Percentiles rank a stretch among this genome's conserved stretches.
Evolutionary conservation across 768 basidiomycete genomes (phyloP).

Genomic region (Calocera viscosa): DNA sequence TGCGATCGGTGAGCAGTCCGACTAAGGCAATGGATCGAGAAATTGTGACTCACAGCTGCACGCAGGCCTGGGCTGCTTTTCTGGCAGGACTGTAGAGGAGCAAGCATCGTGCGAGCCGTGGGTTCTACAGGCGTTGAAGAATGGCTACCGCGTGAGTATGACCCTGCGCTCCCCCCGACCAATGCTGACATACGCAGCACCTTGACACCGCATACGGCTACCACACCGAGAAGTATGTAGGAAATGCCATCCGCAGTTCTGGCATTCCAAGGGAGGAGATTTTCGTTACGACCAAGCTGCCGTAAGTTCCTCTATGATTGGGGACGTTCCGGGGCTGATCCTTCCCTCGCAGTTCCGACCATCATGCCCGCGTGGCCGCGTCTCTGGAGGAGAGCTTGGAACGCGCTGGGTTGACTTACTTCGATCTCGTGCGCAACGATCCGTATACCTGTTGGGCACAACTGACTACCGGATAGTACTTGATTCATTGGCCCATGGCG

Average conservation of each 20-base stretch:
- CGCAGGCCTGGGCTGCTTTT: conserved; percentile 34
- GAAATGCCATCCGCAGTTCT: conserved; percentile 36
- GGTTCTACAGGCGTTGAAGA: conserved; percentile 28
- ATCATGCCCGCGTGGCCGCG: conserved; percentile 25
- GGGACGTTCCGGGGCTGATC: neutral
- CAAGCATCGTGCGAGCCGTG: conserved; percentile 29
- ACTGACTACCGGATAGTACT: conserved; percentile 27
- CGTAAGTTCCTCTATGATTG: neutral
- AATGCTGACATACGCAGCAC: conserved; percentile 2
- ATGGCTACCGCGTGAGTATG: neutral
- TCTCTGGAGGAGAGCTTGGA: conserved; percentile 25
- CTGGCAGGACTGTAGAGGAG: conserved; percentile 28
- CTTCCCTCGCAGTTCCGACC: conserved; percentile 26
- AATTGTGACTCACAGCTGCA: neutral
- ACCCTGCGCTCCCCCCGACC: too few relatives aligned
- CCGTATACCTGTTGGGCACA: neutral
- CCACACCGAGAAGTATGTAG: conserved; percentile 49
- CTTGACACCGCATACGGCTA: conserved; percentile 27
- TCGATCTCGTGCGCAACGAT: conserved; percentile 23
- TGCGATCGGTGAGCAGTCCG: conserved; percentile 24
- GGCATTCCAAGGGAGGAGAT: neutral
- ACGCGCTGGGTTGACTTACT: conserved; percentile 25
- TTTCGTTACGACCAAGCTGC: neutral
- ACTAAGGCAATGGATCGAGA: neutral
- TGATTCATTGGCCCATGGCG: conserved; percentile 39